phyloP scores from a whole-genome alignment of 768 basidiomycete species.

The Solioccasus polychromus region DNA sequence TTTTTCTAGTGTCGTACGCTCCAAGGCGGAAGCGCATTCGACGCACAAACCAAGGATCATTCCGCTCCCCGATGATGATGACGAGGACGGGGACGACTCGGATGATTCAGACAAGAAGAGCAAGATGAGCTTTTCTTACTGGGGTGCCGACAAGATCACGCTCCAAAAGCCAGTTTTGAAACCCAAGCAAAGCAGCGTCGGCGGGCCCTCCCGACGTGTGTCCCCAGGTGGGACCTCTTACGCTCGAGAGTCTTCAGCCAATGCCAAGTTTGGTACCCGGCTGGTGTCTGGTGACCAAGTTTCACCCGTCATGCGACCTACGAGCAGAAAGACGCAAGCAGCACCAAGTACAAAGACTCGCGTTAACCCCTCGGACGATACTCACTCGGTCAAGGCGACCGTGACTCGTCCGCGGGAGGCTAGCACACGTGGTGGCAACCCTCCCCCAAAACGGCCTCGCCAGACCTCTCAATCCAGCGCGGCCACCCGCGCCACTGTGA shows the following conservation, averaged over 20 bases:
- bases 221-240: constrained; percentile 53
- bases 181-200: constrained; percentile 34
- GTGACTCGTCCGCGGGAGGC: constrained; percentile 76
- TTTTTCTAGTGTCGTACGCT: constrained; percentile 59
- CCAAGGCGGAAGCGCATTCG: constrained; percentile 57
- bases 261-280: constrained; percentile 90
- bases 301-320: constrained; percentile 47
- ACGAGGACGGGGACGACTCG: constrained; percentile 60
- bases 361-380: constrained; percentile 60
- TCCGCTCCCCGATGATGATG: constrained; percentile 67
- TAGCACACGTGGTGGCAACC: constrained; percentile 46
- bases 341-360: constrained; percentile 39
- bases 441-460: constrained; percentile 55
- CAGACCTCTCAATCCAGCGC: constrained; percentile 73
- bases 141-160: constrained; percentile 90
- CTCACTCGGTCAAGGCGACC: constrained; percentile 65
- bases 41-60: constrained; percentile 63
- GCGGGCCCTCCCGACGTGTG: constrained; percentile 35
- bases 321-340: constrained; percentile 59
- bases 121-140: constrained; percentile 94
- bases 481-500: constrained; percentile 42
- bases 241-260: constrained; percentile 78
- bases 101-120: constrained; percentile 87
- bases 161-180: constrained; percentile 75
- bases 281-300: constrained; percentile 61